These are phyloP conservation scores for Neocucurbitaria cava DNA, from an alignment of 2,329 filamentous ascomycete species.

Conservation along the genomic window DNA sequence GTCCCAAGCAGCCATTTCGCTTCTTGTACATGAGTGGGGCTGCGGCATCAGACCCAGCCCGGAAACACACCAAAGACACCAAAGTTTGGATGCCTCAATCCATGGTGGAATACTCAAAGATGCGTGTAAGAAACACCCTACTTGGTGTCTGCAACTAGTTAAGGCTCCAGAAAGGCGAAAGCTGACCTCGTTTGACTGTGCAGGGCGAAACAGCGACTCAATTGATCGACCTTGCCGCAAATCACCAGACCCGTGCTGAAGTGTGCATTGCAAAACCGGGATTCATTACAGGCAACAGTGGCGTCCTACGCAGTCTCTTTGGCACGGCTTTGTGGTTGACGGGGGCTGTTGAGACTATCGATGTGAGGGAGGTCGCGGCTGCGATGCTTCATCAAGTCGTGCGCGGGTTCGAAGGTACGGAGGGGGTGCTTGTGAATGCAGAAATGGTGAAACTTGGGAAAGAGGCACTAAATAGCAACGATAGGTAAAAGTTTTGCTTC, in stretches of 20 bases:
- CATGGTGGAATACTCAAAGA: conserved; percentile 51
- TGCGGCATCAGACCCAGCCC: conserved; percentile 39
- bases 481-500: too few relatives aligned
- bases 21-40: conserved; percentile 61
- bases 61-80: conserved; percentile 52
- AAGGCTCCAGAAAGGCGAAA: neutral
- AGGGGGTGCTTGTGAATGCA: conserved; percentile 53
- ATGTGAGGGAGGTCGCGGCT: conserved; percentile 50
- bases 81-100: conserved; percentile 40
- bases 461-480: neutral
- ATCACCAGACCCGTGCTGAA: conserved; percentile 49
- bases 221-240: conserved; percentile 52
- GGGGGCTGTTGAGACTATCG: conserved; percentile 43
- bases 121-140: conserved; percentile 55
- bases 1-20: conserved; percentile 47
- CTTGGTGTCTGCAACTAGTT: neutral
- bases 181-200: neutral
- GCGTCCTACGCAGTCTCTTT: conserved; percentile 19
- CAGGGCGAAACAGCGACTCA: conserved; percentile 58
- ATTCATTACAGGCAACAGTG: conserved; percentile 48
- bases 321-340: conserved; percentile 28
- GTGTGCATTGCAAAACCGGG: conserved; percentile 53
- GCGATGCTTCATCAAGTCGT: conserved; percentile 55
- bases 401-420: conserved; percentile 53
- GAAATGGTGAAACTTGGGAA: conserved; percentile 43